Base-by-base conservation (phyloP, 352 stramenopile genomes). In the Phytophthora foliorum region DNA sequence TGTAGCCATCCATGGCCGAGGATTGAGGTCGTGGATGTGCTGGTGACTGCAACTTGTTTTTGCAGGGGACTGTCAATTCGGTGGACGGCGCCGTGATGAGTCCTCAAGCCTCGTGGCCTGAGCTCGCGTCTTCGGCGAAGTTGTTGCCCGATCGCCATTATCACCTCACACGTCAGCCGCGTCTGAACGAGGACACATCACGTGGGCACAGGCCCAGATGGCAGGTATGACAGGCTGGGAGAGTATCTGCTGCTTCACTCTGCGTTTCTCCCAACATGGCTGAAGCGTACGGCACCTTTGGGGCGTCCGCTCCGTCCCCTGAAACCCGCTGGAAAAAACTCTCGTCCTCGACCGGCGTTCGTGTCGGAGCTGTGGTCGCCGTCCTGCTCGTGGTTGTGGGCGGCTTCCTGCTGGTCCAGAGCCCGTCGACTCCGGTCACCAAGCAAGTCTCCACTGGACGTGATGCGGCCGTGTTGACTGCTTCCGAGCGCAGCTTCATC, bases 121-220 rank as follows among this genome's bases (percentile, higher is more conserved):
- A n/a, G n/a, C n/a, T n/a, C n/a, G n/a, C n/a, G n/a, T n/a, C n/a
- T n/a, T n/a, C n/a, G n/a, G n/a, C n/a, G n/a, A n/a, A n/a, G n/a
- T n/a, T n/a, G n/a, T n/a, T n/a, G n/a, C n/a, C n/a, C n/a, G n/a
- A n/a, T n/a, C n/a, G n/a, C n/a, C n/a, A n/a, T n/a, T n/a, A n/a
- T n/a, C n/a, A n/a, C n/a, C n/a, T n/a, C n/a, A n/a, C n/a, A n/a
- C n/a, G n/a, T n/a, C n/a, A n/a, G n/a, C n/a, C n/a, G n/a, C 27
- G 58, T 74, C 53, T 69, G 66, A 45, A 49, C 22, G 24, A 69
- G 57, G 66, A 74, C 66, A 69, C 66, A 74, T 74, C 66, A 74
- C 49, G 39, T 53, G 59, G 22, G 46, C 36, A 66, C 59, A 7
- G 9, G 27, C 46, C 52, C 66, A 74, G 51, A 61, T 74, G 66